phyloP scores from a whole-genome alignment of 2,329 filamentous ascomycete genomes.

The Fusarium sp. region DNA sequence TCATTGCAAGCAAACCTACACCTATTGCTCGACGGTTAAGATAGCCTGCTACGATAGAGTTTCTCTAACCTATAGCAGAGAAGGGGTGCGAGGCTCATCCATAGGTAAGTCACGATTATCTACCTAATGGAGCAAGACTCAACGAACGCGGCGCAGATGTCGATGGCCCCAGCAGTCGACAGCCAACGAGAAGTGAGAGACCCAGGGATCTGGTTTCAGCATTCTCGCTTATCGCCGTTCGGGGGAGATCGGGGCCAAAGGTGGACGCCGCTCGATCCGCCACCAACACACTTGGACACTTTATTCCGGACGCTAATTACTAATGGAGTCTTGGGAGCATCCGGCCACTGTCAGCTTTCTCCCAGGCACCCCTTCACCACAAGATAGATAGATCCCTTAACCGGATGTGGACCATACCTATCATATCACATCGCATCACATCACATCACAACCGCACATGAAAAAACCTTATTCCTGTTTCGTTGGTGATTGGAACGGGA shows the following conservation, averaged over 20 bases:
- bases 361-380: conserved; percentile 18
- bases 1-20: conserved; percentile 19
- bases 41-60: conserved; percentile 7
- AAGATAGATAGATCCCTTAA: neutral
- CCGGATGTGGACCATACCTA: neutral
- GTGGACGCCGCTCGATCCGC: conserved; percentile 33
- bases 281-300: conserved; percentile 4
- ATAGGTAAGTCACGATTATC: neutral
- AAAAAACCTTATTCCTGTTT: conserved; percentile 28
- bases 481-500: neutral
- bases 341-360: neutral
- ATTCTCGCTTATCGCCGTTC: conserved; percentile 52
- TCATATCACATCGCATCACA: neutral
- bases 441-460: neutral
- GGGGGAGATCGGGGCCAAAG: conserved; percentile 33
- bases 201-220: conserved; percentile 53
- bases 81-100: conserved; percentile 23
- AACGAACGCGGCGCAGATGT: conserved; percentile 24
- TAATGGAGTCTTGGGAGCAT: conserved; percentile 11
- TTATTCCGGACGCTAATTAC: conserved; percentile 16
- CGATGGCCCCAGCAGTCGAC: neutral
- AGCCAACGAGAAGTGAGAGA: conserved; percentile 19
- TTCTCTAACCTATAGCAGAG: conserved; percentile 24
- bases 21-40: conserved; percentile 28
- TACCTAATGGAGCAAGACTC: conserved; percentile 21